A percentile compares a stretch with the other conserved stretches of the same genome.
Evolutionary conservation across 495 filamentous ascomycete genomes (phyloP).

Genomic region (Astrothelium macrocarpum): DNA sequence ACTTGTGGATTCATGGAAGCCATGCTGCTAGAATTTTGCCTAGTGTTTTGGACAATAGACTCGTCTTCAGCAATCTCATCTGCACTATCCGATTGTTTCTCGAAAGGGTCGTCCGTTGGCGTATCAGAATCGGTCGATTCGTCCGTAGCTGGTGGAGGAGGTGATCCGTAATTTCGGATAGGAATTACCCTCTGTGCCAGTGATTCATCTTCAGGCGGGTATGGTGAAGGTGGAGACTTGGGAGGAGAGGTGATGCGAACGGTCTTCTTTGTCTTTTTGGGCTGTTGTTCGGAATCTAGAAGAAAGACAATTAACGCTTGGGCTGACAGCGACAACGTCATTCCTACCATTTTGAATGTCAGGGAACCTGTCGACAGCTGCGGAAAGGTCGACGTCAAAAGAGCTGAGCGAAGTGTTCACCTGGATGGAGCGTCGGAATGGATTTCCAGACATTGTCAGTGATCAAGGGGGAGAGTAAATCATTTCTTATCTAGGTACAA

Average conservation of each 20-base stretch:
- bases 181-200: background rate
- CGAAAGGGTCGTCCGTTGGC: background rate
- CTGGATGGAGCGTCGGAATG: slow-evolving; percentile 1
- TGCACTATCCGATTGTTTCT: background rate
- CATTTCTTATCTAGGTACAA: slow-evolving; percentile 3
- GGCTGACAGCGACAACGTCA: background rate
- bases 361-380: background rate
- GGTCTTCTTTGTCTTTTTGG: slow-evolving; percentile 3
- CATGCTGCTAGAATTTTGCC: background rate
- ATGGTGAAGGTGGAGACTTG: slow-evolving; percentile 17
- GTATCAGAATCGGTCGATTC: background rate
- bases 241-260: slow-evolving; percentile 4
- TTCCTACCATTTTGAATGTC: background rate
- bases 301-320: background rate
- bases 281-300: background rate
- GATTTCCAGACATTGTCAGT: slow-evolving; percentile 2
- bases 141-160: background rate
- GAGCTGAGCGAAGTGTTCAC: background rate
- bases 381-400: background rate
- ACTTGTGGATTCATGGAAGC: background rate
- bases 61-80: background rate
- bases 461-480: background rate
- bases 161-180: background rate
- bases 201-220: slow-evolving; percentile 11
- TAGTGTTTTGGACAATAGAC: background rate